phyloP scores from a whole-genome alignment of 306 rosid species.

The Fagus crenata region DNA sequence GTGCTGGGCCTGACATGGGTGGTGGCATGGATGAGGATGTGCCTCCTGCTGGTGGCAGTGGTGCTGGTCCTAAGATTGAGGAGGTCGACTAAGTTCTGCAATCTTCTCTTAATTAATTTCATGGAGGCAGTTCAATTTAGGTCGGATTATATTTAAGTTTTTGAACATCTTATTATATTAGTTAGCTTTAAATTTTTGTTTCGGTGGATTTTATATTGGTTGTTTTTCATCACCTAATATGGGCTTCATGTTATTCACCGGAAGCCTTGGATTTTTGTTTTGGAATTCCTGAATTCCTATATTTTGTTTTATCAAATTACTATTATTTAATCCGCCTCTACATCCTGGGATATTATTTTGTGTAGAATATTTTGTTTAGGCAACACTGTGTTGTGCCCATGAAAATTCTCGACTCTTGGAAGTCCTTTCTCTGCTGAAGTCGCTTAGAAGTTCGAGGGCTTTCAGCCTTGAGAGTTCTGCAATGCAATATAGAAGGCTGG shows the following conservation, averaged over 20 bases:
- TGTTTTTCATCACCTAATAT: too few species aligned
- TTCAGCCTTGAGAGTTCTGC: not conserved
- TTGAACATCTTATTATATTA: not conserved
- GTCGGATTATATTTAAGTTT: not conserved
- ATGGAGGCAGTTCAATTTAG: not conserved
- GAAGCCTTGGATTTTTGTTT: not conserved
- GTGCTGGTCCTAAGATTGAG: slow-evolving; percentile 79
- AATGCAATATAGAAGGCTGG: too few species aligned
- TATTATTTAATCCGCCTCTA: too few species aligned
- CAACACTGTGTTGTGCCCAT: too few species aligned
- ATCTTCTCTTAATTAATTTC: not conserved
- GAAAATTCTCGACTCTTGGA: too few species aligned
- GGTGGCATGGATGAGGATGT: slow-evolving; percentile 47
- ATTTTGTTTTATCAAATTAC: too few species aligned
- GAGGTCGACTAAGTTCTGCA: slow-evolving; percentile 56
- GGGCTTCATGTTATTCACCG: too few species aligned
- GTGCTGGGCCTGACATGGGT: slow-evolving; percentile 49
- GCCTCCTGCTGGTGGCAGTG: slow-evolving; percentile 55
- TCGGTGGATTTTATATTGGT: not conserved
- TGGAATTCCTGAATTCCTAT: not conserved
- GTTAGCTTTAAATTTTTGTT: not conserved
- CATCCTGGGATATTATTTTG: too few species aligned
- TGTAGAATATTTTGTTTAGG: too few species aligned
- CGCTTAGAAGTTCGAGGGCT: not conserved
- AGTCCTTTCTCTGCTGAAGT: too few species aligned